Evolutionary conservation across 2,329 filamentous ascomycete genomes (phyloP).

Genomic region (Neopestalotiopsis sp.): DNA sequence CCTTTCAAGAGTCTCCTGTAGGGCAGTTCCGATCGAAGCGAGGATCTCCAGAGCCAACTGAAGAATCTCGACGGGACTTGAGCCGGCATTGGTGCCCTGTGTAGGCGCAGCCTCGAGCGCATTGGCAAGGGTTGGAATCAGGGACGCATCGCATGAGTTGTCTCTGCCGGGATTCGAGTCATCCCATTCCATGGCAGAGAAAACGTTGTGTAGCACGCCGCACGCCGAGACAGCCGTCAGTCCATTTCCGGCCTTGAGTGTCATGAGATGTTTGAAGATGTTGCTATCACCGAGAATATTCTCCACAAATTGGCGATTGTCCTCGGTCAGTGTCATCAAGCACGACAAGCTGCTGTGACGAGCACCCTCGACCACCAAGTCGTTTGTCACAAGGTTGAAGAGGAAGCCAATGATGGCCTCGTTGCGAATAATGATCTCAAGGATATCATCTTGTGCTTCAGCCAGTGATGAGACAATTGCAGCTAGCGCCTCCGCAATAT

Average conservation of each 20-base stretch:
- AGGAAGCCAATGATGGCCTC: slow-evolving; percentile 58
- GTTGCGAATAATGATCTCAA: slow-evolving; percentile 58
- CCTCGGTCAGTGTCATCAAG: slow-evolving; percentile 64
- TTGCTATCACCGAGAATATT: slow-evolving; percentile 56
- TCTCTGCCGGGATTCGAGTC: slow-evolving; percentile 55
- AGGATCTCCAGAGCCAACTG: slow-evolving; percentile 66
- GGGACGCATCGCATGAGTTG: slow-evolving; percentile 54
- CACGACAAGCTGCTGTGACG: slow-evolving; percentile 58
- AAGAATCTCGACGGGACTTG: slow-evolving; percentile 51
- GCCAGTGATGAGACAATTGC: slow-evolving; percentile 59
- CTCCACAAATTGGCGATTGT: slow-evolving; percentile 59
- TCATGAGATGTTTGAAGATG: slow-evolving; percentile 55
- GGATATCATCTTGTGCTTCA: slow-evolving; percentile 66
- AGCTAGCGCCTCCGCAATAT: slow-evolving; percentile 59
- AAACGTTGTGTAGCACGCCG: slow-evolving; percentile 68
- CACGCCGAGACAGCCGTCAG: slow-evolving; percentile 62
- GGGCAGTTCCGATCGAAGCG: slow-evolving; percentile 66
- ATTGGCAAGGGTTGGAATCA: slow-evolving; percentile 51
- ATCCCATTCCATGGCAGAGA: slow-evolving; percentile 58
- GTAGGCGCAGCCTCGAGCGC: slow-evolving; percentile 43
- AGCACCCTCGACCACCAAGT: slow-evolving; percentile 46
- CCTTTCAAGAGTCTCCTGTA: slow-evolving; percentile 58
- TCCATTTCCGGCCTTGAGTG: slow-evolving; percentile 53
- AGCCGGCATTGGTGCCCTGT: slow-evolving; percentile 41
- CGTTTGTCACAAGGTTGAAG: slow-evolving; percentile 54